A percentile compares a stretch with the other conserved stretches of the same genome.
Conservation (phyloP, 768 basidiomycete genomes). For the Boletus tylopilopsis region DNA sequence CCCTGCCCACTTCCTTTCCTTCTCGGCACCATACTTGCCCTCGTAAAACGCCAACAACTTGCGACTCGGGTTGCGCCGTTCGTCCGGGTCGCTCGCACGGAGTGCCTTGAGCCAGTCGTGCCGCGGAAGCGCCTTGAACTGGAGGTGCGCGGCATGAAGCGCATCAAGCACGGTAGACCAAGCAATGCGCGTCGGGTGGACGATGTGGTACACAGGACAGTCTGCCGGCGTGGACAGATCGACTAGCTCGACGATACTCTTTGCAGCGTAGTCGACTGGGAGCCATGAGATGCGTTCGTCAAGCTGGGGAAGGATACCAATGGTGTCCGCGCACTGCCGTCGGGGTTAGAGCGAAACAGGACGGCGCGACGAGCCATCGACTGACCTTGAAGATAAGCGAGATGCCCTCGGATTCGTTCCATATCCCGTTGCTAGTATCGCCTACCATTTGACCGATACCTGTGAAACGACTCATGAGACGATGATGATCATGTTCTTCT, state of each 20-base stretch:
- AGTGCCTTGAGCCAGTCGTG: conserved; percentile 24
- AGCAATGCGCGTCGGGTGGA: conserved; percentile 10
- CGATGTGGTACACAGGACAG: conserved; percentile 24
- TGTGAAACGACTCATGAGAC: conserved; percentile 13
- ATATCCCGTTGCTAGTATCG: conserved; percentile 44
- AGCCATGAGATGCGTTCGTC: conserved; percentile 43
- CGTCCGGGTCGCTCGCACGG: conserved; percentile 20
- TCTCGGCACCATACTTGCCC: conserved; percentile 20
- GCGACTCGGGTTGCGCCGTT: conserved; percentile 22
- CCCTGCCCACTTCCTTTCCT: conserved; percentile 4
- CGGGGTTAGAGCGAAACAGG: background rate
- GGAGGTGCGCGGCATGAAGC: conserved; percentile 35
- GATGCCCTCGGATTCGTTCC: conserved; percentile 49
- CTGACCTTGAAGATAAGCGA: conserved; percentile 31
- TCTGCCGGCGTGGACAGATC: background rate
- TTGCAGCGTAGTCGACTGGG: conserved; percentile 50
- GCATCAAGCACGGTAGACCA: conserved; percentile 42
- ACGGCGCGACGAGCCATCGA: background rate
- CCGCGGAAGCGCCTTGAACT: conserved; percentile 18
- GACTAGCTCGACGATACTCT: conserved; percentile 45
- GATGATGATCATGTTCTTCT: background rate
- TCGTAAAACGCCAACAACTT: conserved; percentile 26
- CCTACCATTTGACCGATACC: conserved; percentile 58
- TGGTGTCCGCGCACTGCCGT: conserved; percentile 37
- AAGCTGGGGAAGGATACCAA: conserved; percentile 32